Conservation (phyloP, 495 filamentous ascomycete genomes). For the Hyaloscypha finlandica region DNA sequence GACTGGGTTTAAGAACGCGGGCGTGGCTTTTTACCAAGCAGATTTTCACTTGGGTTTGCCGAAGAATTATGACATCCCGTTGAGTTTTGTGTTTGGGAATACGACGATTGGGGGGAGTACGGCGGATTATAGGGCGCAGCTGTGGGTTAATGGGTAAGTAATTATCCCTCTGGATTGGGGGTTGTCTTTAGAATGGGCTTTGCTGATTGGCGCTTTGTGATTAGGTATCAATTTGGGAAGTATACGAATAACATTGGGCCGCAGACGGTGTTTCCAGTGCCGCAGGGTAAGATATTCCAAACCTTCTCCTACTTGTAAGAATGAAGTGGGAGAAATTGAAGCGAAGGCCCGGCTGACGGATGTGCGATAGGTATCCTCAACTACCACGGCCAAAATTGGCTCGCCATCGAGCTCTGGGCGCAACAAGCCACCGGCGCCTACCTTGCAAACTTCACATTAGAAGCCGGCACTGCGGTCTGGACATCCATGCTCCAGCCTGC, state of each 20-base stretch:
- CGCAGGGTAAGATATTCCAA: constrained; percentile 43
- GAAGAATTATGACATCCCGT: constrained; percentile 56
- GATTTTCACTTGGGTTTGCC: constrained; percentile 58
- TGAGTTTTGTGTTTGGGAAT: constrained; percentile 54
- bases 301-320: too few species aligned
- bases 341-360: too few species aligned
- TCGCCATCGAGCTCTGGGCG: constrained; percentile 62
- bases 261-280: constrained; percentile 67
- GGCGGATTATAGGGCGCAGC: constrained; percentile 51
- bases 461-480: background rate
- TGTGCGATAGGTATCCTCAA: constrained; percentile 51
- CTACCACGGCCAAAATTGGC: constrained; percentile 59
- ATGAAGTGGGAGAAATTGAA: too few species aligned
- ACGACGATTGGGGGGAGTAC: constrained; percentile 30
- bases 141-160: constrained; percentile 69
- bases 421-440: constrained; percentile 38
- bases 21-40: constrained; percentile 61
- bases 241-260: constrained; percentile 54
- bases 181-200: too few species aligned
- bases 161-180: too few species aligned
- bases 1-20: constrained; percentile 52
- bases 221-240: constrained; percentile 59
- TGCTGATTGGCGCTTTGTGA: too few species aligned
- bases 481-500: background rate
- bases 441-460: constrained; percentile 1